Conservation (phyloP, 345 rosid species). For the Hevea brasiliensis region DNA sequence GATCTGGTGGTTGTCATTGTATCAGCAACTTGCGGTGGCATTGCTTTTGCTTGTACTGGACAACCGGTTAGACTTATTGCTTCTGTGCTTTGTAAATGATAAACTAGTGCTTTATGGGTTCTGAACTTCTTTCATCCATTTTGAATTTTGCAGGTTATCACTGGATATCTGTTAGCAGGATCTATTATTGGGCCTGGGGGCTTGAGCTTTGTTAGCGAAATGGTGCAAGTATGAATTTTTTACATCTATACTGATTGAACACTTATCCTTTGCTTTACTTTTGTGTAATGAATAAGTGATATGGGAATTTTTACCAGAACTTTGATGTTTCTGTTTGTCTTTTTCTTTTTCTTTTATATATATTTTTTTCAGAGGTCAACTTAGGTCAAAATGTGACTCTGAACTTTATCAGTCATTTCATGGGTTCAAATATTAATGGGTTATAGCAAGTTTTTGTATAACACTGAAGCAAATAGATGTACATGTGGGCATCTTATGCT, state of each 20-base stretch:
- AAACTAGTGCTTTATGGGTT: constrained; percentile 5
- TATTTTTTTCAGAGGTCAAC: not conserved
- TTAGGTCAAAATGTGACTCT: constrained; percentile 3
- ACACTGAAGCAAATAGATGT: not conserved
- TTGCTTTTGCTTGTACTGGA: constrained; percentile 99
- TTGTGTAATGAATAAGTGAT: not conserved
- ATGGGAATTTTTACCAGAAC: not conserved
- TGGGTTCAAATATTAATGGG: not conserved
- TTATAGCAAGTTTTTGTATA: not conserved
- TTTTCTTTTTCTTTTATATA: not conserved
- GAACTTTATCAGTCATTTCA: not conserved
- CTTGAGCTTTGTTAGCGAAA: constrained; percentile 87
- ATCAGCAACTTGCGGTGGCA: constrained; percentile 98
- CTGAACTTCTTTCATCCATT: constrained; percentile 9
- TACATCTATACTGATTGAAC: not conserved
- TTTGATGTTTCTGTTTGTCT: not conserved
- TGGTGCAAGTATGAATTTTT: constrained; percentile 83
- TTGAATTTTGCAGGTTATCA: constrained; percentile 65
- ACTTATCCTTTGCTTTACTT: not conserved
- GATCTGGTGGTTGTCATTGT: constrained; percentile 96
- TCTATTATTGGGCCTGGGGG: constrained; percentile 96
- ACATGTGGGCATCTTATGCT: not conserved
- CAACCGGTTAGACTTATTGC: constrained; percentile 68
- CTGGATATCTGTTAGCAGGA: constrained; percentile 92
- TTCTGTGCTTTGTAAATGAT: constrained; percentile 14